Base-by-base conservation (phyloP, 1,139 yeast genomes). In the Taiozyma sp. region DNA sequence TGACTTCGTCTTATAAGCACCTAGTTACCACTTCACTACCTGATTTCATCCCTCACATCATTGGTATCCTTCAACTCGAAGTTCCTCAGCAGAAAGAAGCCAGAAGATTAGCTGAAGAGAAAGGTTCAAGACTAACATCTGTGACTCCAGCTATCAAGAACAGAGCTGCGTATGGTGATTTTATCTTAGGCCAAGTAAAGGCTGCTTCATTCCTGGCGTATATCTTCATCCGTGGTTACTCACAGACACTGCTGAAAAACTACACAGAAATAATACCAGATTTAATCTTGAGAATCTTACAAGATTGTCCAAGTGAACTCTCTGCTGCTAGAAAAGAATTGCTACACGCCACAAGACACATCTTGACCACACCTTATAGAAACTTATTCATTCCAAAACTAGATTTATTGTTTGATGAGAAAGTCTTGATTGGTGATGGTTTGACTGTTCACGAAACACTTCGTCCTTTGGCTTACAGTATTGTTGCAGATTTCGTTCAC, bases 291-390 rank as follows among this genome's bases (percentile, higher is more conserved):
- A 74, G 98, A 57, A 72, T 95, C 45, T 72, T 95, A 45, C 96
- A 90, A 66, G 99, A 95, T 66, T 93, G 98, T 65, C 99, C 99
- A 5, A 85, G 96, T n/a, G 98, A 93, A 66, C 73, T 90, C 47
- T 87, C 96, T 3, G 85, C 91, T 6, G 96, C 97, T 0, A 75
- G 99, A 62, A 90, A 93, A 64, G 99, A 95, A 68, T 72, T 95
- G 45, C 73, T 95, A 42, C 98, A 93, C 57, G 97, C 98, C 0
- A 89, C 97, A 6, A 78, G 99, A 62, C 99, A 95, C 63, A 89
- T 95, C 26, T 72, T 95, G 49, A 88, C 96, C 6, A 91, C 98
- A 0, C 90, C 91, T 28, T 88, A 88, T 65, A 79, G 96, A 56
- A 73, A 82, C 3, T 78, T 88, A 43, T 95, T 95, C 64, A 75